Evolutionary conservation across 176 grass and related monocot species (phyloP).

Genomic region (Eleusine coracana): DNA sequence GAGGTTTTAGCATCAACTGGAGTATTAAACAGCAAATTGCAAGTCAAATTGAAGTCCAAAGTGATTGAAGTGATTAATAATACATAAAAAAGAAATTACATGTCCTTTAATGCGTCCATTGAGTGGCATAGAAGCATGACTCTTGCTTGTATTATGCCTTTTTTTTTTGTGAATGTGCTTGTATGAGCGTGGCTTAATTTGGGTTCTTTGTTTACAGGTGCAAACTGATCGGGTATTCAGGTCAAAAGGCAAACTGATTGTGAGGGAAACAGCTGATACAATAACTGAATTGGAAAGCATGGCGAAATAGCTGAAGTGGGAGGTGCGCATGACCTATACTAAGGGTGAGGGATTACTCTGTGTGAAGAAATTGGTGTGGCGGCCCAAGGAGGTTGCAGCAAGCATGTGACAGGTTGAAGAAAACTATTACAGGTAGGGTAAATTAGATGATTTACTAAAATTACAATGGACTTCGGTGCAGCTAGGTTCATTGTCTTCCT

Average conservation of each 20-base stretch:
- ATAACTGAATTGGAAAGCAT: slow-evolving; percentile 69
- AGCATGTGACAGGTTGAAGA: slow-evolving; percentile 38
- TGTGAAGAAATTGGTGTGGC: slow-evolving; percentile 78
- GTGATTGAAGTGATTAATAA: not conserved
- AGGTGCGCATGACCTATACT: slow-evolving; percentile 77
- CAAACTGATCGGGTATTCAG: slow-evolving; percentile 87
- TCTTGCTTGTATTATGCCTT: not conserved
- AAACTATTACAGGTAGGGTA: slow-evolving; percentile 30
- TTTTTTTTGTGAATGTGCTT: no score
- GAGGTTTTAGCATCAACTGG: no score
- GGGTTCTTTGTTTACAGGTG: slow-evolving; percentile 55
- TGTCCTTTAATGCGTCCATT: no score
- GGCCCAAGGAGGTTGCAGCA: slow-evolving; percentile 61
- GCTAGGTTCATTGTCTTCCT: no score
- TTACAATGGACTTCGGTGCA: no score
- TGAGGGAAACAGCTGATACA: slow-evolving; percentile 68
- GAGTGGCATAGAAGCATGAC: not conserved
- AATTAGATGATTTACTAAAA: slow-evolving; percentile 36
- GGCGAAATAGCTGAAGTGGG: slow-evolving; percentile 76
- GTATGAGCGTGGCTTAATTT: not conserved
- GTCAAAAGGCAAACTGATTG: slow-evolving; percentile 83
- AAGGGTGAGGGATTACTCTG: slow-evolving; percentile 85
- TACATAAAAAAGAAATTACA: not conserved
- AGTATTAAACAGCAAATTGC: no score
- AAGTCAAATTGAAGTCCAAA: no score